These are phyloP conservation scores for Lentinus brumalis DNA, from an alignment of 768 basidiomycete species.

Conservation along the genomic window DNA sequence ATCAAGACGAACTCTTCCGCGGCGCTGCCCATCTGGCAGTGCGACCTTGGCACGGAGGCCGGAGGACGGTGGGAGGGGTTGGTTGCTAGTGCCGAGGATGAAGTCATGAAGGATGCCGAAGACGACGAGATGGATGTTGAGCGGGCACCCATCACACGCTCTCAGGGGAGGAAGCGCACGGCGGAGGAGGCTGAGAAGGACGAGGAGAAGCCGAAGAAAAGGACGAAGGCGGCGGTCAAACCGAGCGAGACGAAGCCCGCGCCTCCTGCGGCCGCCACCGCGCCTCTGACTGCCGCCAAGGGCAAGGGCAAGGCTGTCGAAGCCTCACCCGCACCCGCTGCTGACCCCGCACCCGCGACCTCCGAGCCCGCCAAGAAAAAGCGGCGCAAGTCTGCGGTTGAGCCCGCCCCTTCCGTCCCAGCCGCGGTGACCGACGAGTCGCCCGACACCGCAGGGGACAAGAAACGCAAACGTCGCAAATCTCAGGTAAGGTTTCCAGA, in stretches of 20 bases:
- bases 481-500: not conserved
- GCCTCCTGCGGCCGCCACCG: slow-evolving; percentile 21
- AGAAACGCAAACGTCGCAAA: slow-evolving; percentile 22
- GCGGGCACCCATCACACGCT: slow-evolving; percentile 21
- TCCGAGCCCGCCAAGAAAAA: slow-evolving; percentile 19
- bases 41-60: slow-evolving; percentile 61
- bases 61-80: slow-evolving; percentile 65
- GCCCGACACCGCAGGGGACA: slow-evolving; percentile 1
- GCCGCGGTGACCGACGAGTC: not conserved
- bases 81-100: slow-evolving; percentile 12
- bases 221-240: slow-evolving; percentile 22
- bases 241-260: slow-evolving; percentile 37
- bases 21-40: slow-evolving; percentile 90
- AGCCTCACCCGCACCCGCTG: not conserved
- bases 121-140: slow-evolving; percentile 25
- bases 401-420: not conserved
- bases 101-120: too few relatives aligned
- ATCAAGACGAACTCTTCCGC: slow-evolving; percentile 88
- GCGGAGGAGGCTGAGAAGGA: slow-evolving; percentile 40
- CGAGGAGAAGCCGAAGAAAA: slow-evolving; percentile 23
- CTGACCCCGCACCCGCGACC: not conserved
- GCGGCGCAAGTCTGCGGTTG: slow-evolving; percentile 16
- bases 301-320: slow-evolving; percentile 20
- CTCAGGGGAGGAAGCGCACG: slow-evolving; percentile 24
- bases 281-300: slow-evolving; percentile 27